phyloP scores from a whole-genome alignment of 2,329 filamentous ascomycete genomes.

The Nothophoma quercina region DNA sequence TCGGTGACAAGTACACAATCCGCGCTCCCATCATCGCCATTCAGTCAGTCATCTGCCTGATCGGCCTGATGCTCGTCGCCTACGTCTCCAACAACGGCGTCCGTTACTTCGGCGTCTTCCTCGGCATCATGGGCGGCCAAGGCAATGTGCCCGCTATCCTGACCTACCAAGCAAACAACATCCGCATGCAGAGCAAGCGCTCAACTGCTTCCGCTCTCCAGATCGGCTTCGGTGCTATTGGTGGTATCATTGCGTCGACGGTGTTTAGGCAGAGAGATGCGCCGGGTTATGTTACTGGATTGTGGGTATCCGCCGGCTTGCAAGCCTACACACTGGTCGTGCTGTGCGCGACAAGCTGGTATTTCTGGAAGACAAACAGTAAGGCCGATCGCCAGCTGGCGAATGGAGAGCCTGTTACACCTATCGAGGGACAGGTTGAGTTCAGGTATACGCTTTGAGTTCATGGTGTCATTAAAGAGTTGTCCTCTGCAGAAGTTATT shows the following conservation, averaged over 20 bases:
- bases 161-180: slow-evolving; percentile 39
- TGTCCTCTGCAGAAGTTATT: too few relatives aligned
- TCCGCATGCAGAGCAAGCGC: slow-evolving; percentile 31
- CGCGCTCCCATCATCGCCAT: slow-evolving; percentile 34
- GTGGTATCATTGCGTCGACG: slow-evolving; percentile 33
- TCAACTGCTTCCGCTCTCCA: slow-evolving; percentile 30
- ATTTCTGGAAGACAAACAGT: slow-evolving; percentile 28
- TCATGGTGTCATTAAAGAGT: too few relatives aligned
- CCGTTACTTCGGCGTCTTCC: slow-evolving; percentile 38
- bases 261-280: slow-evolving; percentile 33
- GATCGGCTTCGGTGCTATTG: slow-evolving; percentile 37
- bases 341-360: slow-evolving; percentile 16
- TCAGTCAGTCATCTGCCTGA: slow-evolving; percentile 28
- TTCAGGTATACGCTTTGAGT: slow-evolving; percentile 29
- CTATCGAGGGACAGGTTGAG: slow-evolving; percentile 29
- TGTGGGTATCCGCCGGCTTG: slow-evolving; percentile 29
- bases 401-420: slow-evolving; percentile 22
- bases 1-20: slow-evolving; percentile 34
- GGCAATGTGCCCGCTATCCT: slow-evolving; percentile 33
- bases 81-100: slow-evolving; percentile 30
- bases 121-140: slow-evolving; percentile 31
- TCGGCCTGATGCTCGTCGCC: slow-evolving; percentile 37
- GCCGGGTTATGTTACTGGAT: slow-evolving; percentile 28
- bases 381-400: slow-evolving; percentile 18
- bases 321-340: slow-evolving; percentile 29